Evolutionary conservation across 2,329 filamentous ascomycete species (phyloP).

Genomic region (Endoconidiophora polonica): DNA sequence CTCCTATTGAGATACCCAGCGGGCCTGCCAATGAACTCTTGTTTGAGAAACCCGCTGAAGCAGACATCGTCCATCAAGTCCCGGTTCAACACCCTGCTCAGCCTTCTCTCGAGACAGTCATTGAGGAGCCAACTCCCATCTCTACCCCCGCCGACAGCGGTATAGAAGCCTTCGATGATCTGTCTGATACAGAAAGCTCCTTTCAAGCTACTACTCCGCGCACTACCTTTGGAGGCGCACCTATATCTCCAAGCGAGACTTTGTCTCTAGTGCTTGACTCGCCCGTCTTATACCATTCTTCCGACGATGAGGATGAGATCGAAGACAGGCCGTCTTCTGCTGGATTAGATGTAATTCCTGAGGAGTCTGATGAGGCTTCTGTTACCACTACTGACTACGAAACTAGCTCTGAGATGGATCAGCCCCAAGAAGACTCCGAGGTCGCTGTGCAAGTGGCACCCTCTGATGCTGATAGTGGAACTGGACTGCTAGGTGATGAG

Average conservation of each 20-base stretch:
- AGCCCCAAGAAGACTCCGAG: not conserved
- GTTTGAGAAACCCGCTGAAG: not conserved
- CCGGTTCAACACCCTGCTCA: not conserved
- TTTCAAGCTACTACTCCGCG: too few relatives aligned
- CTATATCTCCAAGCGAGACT: not conserved
- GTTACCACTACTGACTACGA: conserved; percentile 2
- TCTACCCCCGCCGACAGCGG: not conserved
- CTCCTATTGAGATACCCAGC: too few relatives aligned
- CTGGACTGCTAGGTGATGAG: not conserved
- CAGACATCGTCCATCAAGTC: not conserved
- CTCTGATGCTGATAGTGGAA: not conserved
- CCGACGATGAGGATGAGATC: too few relatives aligned
- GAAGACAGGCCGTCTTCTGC: too few relatives aligned
- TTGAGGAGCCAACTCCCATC: not conserved
- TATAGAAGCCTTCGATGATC: too few relatives aligned
- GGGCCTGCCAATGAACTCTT: not conserved
- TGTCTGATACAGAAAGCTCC: too few relatives aligned
- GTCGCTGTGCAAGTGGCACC: too few relatives aligned
- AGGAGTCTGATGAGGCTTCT: not conserved
- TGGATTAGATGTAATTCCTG: not conserved
- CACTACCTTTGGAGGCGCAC: too few relatives aligned
- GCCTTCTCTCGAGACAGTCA: not conserved
- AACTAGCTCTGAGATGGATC: conserved; percentile 1
- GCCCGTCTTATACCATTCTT: too few relatives aligned
- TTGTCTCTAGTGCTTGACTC: not conserved